Evolutionary conservation across 768 basidiomycete genomes (phyloP).

Genomic region (Kwoniella dendrophila): DNA sequence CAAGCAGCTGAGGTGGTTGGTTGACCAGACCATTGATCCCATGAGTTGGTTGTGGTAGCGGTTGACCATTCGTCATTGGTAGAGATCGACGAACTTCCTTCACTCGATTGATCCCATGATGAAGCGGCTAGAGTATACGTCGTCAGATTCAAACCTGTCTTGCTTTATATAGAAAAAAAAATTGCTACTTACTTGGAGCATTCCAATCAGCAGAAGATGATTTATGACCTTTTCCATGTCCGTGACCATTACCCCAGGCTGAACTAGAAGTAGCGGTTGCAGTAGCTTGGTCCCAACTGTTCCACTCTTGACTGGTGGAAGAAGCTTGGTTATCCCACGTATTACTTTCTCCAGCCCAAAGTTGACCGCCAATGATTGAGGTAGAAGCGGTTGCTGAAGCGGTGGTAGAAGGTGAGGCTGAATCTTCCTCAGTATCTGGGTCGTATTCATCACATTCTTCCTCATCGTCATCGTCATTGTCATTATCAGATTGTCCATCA

Average conservation of each 20-base stretch:
- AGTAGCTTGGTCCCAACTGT: slow-evolving; percentile 12
- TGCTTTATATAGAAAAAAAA: background rate
- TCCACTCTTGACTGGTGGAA: slow-evolving; percentile 2
- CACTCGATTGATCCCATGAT: slow-evolving; percentile 5
- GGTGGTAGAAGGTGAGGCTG: slow-evolving; percentile 1
- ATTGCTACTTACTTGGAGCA: background rate
- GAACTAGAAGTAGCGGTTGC: background rate
- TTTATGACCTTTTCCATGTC: slow-evolving; percentile 3
- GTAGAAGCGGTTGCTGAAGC: slow-evolving; percentile 1
- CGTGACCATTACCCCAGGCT: background rate
- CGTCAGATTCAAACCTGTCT: background rate
- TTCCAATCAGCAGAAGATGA: slow-evolving; percentile 7
- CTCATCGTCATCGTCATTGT: slow-evolving; percentile 4
- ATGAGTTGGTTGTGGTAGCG: background rate
- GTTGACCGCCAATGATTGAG: slow-evolving; percentile 16
- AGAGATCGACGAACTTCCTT: background rate
- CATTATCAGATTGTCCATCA: background rate
- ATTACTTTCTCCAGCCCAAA: slow-evolving; percentile 14
- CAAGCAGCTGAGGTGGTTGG: slow-evolving; percentile 5
- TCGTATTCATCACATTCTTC: slow-evolving; percentile 10
- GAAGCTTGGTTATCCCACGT: slow-evolving; percentile 5
- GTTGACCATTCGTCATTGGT: background rate
- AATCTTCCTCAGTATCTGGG: background rate
- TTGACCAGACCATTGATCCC: slow-evolving; percentile 5
- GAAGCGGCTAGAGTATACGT: background rate